A percentile compares a stretch with the other conserved stretches of the same genome.
phyloP scores from a whole-genome alignment of 306 rosid species.

The Abrus precatorius region DNA sequence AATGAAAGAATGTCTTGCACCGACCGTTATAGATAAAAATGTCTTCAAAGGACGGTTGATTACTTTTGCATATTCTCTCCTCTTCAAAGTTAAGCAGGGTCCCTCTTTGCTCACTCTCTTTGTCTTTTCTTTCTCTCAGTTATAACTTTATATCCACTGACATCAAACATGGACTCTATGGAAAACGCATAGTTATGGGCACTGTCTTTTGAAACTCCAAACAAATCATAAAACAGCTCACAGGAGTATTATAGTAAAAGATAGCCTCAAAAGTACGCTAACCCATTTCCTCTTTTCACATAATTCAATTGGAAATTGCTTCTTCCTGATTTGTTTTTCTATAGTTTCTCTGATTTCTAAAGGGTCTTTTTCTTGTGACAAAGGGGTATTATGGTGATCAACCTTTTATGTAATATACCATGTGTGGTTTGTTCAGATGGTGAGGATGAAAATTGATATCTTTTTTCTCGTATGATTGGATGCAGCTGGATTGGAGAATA shows the following conservation, averaged over 20 bases:
- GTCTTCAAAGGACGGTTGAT: neutral
- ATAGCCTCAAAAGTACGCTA: constrained; percentile 47
- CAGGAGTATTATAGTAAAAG: neutral
- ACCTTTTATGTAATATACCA: neutral
- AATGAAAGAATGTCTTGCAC: constrained; percentile 5
- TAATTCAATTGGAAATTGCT: constrained; percentile 3
- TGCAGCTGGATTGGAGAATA: constrained; percentile 60
- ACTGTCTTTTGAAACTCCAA: constrained; percentile 15
- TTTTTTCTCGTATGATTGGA: constrained; percentile 28
- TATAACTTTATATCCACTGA: neutral
- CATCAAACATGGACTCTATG: constrained; percentile 31
- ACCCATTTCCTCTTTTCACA: neutral
- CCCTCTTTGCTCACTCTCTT: constrained; percentile 25
- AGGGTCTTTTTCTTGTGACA: constrained; percentile 32
- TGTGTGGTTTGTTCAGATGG: neutral
- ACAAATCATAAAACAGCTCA: constrained; percentile 2
- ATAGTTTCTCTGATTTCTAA: constrained; percentile 3
- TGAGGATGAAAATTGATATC: constrained; percentile 17
- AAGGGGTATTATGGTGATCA: constrained; percentile 31
- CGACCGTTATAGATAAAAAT: constrained; percentile 25
- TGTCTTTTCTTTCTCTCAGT: constrained; percentile 30
- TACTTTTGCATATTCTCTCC: constrained; percentile 31
- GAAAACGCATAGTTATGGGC: constrained; percentile 3
- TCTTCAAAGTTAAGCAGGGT: neutral
- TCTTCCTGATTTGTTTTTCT: constrained; percentile 20